Percentiles rank a stretch among this genome's conserved stretches.
Evolutionary conservation across 2,329 filamentous ascomycete species (phyloP).

Genomic region (Colletotrichum sp.): DNA sequence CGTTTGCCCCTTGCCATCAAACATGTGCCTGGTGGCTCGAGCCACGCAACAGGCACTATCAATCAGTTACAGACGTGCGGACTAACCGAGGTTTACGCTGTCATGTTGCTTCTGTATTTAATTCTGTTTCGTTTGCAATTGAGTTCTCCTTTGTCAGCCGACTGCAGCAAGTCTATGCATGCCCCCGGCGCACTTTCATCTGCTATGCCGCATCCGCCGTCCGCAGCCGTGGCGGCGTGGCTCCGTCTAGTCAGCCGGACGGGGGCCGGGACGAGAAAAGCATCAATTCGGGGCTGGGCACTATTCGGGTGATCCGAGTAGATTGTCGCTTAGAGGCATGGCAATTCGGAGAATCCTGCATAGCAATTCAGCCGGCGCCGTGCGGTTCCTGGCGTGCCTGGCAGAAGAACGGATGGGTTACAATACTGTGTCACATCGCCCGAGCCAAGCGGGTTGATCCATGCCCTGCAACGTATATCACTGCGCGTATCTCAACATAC

Average conservation of each 20-base stretch:
- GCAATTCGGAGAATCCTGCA: neutral
- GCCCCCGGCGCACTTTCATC: neutral
- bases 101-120: neutral
- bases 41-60: neutral
- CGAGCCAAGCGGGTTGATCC: constrained; percentile 2
- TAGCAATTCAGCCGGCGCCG: neutral
- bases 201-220: neutral
- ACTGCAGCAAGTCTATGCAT: neutral
- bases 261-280: neutral
- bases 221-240: neutral
- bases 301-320: neutral
- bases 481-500: neutral
- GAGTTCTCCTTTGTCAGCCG: neutral
- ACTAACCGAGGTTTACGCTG: neutral
- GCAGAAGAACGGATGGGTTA: neutral
- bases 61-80: neutral
- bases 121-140: neutral
- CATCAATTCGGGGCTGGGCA: neutral
- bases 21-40: neutral
- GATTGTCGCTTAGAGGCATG: neutral
- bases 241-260: neutral
- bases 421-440: constrained; percentile 10
- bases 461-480: neutral
- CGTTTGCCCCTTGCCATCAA: neutral
- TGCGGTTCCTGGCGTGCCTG: neutral